These are phyloP conservation scores for Suhomyces sp. DNA, from an alignment of 805 yeast genomes.

Conservation along the genomic window DNA sequence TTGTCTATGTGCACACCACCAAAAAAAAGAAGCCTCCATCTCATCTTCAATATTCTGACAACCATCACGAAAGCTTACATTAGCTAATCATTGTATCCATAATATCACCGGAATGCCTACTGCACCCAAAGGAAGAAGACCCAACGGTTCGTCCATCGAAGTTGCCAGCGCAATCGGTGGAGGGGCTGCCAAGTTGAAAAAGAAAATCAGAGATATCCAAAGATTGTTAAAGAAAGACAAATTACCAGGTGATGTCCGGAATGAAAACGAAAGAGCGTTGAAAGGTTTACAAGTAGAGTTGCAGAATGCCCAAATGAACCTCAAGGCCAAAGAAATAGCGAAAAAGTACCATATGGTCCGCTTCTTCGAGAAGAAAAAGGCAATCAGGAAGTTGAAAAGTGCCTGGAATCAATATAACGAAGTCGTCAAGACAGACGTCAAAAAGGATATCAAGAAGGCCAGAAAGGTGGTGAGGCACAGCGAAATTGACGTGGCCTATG, in stretches of 20 bases:
- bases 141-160: slow-evolving; percentile 21
- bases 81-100: too few relatives aligned
- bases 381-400: slow-evolving; percentile 64
- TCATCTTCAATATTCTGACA: too few relatives aligned
- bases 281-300: slow-evolving; percentile 63
- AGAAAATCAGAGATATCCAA: slow-evolving; percentile 83
- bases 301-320: slow-evolving; percentile 43
- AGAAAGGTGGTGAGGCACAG: slow-evolving; percentile 53
- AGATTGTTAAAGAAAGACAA: slow-evolving; percentile 62
- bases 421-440: slow-evolving; percentile 31
- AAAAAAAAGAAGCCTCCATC: too few relatives aligned
- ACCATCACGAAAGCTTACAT: too few relatives aligned
- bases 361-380: slow-evolving; percentile 88
- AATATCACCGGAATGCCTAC: slow-evolving; percentile 19
- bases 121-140: slow-evolving; percentile 15
- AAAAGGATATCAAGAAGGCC: slow-evolving; percentile 41
- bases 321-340: slow-evolving; percentile 51
- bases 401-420: slow-evolving; percentile 41
- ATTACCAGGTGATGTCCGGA: slow-evolving; percentile 61
- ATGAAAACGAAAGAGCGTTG: slow-evolving; percentile 74
- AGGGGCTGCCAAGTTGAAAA: slow-evolving; percentile 60
- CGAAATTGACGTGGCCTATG: slow-evolving; percentile 72
- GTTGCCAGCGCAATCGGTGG: slow-evolving; percentile 32
- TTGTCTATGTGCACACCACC: too few relatives aligned
- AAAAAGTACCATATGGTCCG: slow-evolving; percentile 89